Conservation (phyloP, 2,329 filamentous ascomycete species). For the Exophiala aquamarina region DNA sequence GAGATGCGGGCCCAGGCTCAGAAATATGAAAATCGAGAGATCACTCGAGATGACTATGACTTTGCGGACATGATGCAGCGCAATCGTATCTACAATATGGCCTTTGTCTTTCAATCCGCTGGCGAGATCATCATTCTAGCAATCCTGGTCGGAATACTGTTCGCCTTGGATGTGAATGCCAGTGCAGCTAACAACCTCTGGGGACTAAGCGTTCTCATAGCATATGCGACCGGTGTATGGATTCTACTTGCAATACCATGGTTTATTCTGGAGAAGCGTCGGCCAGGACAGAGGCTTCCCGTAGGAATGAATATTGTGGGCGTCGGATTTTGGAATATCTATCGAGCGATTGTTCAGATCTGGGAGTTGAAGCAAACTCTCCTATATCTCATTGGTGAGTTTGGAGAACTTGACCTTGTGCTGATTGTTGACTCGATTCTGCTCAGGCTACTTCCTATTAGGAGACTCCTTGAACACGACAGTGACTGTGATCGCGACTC, state of each 20-base stretch:
- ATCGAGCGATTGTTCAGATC: constrained; percentile 58
- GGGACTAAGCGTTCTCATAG: constrained; percentile 65
- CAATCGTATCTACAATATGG: constrained; percentile 62
- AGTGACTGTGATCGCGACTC: constrained; percentile 64
- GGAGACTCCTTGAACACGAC: constrained; percentile 71
- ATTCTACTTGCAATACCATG: constrained; percentile 63
- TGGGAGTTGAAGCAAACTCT: constrained; percentile 66
- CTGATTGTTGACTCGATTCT: neutral
- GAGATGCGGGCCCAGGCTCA: constrained; percentile 52
- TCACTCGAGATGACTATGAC: constrained; percentile 62
- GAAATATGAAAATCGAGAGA: constrained; percentile 51
- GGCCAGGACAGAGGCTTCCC: constrained; percentile 57
- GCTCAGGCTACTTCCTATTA: constrained; percentile 61
- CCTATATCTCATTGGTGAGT: constrained; percentile 60
- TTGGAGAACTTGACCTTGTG: neutral
- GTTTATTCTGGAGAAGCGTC: constrained; percentile 65
- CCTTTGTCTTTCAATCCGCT: constrained; percentile 64
- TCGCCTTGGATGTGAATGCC: constrained; percentile 59
- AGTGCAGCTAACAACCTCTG: constrained; percentile 64
- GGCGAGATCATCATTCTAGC: constrained; percentile 64
- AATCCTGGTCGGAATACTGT: constrained; percentile 65
- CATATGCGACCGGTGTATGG: constrained; percentile 66
- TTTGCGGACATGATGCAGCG: constrained; percentile 62
- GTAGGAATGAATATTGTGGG: constrained; percentile 50
- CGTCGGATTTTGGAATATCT: constrained; percentile 63